Base-by-base conservation (phyloP, 768 basidiomycete genomes). In the Mycena amicta region DNA sequence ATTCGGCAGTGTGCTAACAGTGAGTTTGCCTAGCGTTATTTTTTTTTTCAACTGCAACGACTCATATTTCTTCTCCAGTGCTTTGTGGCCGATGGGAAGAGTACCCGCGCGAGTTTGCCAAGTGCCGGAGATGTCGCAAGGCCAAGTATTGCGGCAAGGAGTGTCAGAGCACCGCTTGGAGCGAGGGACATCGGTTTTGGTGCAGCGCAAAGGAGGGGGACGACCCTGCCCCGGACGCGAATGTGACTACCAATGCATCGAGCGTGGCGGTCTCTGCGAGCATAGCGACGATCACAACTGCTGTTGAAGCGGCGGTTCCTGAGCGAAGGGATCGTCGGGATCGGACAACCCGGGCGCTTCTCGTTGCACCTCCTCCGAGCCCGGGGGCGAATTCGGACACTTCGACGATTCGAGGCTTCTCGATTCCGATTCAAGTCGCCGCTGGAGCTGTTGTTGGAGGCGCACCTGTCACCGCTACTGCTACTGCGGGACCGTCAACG, bases 61-160 rank as follows among this genome's bases (percentile, higher is more conserved):
- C 41, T 13, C n/a, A 22, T 50, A 5, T 53, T 59, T 31, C 50
- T 67, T 20, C 61, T 58, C 49, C 59, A 91, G 90, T 98, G 95
- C 82, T 91, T 47, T 98, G 97, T 66, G 97, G 96, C 0, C 84
- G 85, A 64, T 98, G 95, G 97, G 97, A 99, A 73, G 77, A 80
- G 12, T 92, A 85, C 65, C 92, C 96, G 1, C 83, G 96, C 26
- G 93, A 98, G 72, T 99, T 99, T 73, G 95, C 95, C 8, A 98
- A 99, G 70, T 98, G 97, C 68, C 73, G 97, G 51, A 79, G 96
- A 64, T 99, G 97, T 74, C 76, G 96, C 65, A 97, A 98, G 74
- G 97, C 96, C 11, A 99, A 99, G 72, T 99, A 98, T 71, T 98
- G 97, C 67, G 93, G 93, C 25, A 98, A 98, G 73, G 92, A 95